A percentile compares a stretch with the other conserved stretches of the same genome.
Evolutionary conservation across 495 filamentous ascomycete species (phyloP).

Genomic region (Penicillium samsonianum): DNA sequence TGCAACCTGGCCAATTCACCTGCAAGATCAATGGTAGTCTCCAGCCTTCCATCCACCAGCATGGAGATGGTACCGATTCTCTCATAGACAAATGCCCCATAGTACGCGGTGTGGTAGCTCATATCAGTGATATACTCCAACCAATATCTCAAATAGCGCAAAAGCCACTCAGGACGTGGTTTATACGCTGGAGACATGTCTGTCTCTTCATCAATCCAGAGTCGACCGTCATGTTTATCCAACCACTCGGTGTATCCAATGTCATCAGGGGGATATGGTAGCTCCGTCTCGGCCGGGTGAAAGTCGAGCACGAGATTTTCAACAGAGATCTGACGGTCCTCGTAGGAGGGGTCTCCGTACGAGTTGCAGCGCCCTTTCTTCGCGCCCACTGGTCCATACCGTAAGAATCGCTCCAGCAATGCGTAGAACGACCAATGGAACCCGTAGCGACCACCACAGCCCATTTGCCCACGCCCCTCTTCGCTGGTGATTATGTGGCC

Average conservation of each 20-base stretch:
- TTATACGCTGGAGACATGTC: too few relatives aligned
- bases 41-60: background rate
- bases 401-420: background rate
- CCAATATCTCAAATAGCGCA: rapidly evolving
- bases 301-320: background rate
- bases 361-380: too few relatives aligned
- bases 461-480: too few relatives aligned
- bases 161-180: background rate
- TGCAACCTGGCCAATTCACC: background rate
- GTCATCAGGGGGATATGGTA: background rate
- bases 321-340: background rate
- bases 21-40: background rate
- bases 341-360: too few relatives aligned
- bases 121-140: background rate
- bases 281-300: background rate
- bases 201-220: too few relatives aligned
- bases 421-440: background rate
- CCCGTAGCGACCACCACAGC: background rate
- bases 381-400: background rate
- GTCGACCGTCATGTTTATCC: too few relatives aligned
- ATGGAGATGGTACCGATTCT: background rate
- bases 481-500: background rate
- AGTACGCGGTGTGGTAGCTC: rapidly evolving
- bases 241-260: background rate
- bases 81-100: background rate